Conservation (phyloP, 2,329 filamentous ascomycete genomes). For the Aspergillus texensis region DNA sequence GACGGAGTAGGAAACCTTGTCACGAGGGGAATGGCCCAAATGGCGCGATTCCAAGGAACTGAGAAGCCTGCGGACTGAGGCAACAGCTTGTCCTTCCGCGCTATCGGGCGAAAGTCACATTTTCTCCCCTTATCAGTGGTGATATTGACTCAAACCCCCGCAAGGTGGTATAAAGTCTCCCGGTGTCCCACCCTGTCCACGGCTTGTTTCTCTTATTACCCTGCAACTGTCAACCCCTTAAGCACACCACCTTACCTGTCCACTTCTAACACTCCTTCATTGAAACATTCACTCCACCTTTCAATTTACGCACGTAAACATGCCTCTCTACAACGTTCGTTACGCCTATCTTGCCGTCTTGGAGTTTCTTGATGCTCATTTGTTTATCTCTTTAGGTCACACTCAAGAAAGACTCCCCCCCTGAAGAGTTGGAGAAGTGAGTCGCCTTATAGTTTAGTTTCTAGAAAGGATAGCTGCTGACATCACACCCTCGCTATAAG, state of each 20-base stretch:
- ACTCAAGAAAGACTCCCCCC: conserved; percentile 69
- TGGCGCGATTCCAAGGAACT: conserved; percentile 7
- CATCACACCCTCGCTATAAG: conserved; percentile 45
- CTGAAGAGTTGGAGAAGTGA: conserved; percentile 69
- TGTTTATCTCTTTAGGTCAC: conserved; percentile 63
- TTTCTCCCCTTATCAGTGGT: conserved; percentile 14
- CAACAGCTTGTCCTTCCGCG: conserved; percentile 1
- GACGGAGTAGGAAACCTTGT: conserved; percentile 4
- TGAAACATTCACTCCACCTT: neutral
- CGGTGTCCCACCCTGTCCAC: conserved; percentile 12
- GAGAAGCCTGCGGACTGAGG: neutral
- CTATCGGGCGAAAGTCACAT: conserved; percentile 1
- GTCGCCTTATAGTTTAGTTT: conserved; percentile 24
- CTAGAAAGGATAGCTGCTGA: neutral
- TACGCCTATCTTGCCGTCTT: neutral
- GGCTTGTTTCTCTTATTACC: neutral
- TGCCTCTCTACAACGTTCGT: conserved; percentile 46
- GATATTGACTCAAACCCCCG: conserved; percentile 12
- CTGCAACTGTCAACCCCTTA: neutral
- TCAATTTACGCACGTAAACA: conserved; percentile 21
- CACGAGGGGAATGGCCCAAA: neutral
- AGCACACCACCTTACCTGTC: neutral
- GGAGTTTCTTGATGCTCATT: conserved; percentile 3
- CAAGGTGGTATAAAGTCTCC: conserved; percentile 15
- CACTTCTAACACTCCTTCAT: neutral